Evolutionary conservation across 2,329 filamentous ascomycete species (phyloP).

Genomic region (Colletotrichum neosansevieriae): DNA sequence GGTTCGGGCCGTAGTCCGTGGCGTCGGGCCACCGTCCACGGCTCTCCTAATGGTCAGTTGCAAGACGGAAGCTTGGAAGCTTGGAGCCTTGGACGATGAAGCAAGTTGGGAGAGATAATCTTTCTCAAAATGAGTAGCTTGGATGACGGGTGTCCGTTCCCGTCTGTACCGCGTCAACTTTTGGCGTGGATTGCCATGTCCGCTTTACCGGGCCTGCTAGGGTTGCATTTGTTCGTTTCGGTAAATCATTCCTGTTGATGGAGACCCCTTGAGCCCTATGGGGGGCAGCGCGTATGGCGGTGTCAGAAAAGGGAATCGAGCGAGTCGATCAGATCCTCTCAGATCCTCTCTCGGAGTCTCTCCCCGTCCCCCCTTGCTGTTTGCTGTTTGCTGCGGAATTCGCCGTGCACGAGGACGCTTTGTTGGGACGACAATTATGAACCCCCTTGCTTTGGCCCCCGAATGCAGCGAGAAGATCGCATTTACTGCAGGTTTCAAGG

Average conservation of each 20-base stretch:
- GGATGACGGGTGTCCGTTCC: background rate
- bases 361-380: background rate
- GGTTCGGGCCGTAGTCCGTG: constrained; percentile 9
- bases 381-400: background rate
- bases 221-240: constrained; percentile 14
- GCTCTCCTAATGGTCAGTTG: background rate
- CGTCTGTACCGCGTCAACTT: background rate
- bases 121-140: background rate
- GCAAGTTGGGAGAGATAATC: constrained; percentile 11
- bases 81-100: constrained; percentile 12
- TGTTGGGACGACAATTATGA: background rate
- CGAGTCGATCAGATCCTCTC: constrained; percentile 2
- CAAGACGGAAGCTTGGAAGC: background rate
- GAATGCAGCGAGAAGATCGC: background rate
- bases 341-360: background rate
- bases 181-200: background rate
- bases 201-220: background rate
- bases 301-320: constrained; percentile 11
- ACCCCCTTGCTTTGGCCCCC: background rate
- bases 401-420: constrained; percentile 1
- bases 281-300: background rate
- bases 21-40: constrained; percentile 1
- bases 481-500: constrained; percentile 8
- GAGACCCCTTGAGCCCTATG: background rate
- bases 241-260: constrained; percentile 1